phyloP scores from a whole-genome alignment of 495 filamentous ascomycete species.

The Letharia columbiana region DNA sequence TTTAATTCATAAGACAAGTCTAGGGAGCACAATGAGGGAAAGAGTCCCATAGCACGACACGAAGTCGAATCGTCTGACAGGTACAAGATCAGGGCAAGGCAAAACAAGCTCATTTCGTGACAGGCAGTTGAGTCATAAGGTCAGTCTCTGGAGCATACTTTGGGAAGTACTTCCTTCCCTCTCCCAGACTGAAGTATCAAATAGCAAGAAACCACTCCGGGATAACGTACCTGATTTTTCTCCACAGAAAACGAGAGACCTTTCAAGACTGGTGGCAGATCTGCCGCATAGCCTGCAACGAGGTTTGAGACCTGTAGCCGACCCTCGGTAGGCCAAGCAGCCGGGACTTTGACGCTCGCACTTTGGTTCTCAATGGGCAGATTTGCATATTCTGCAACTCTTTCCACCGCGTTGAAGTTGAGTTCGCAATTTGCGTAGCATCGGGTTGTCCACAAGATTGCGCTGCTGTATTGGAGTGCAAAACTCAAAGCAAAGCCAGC shows the following conservation, averaged over 20 bases:
- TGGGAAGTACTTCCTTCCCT: not conserved
- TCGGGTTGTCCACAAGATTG: constrained; percentile 41
- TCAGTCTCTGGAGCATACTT: not conserved
- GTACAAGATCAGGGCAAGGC: not conserved
- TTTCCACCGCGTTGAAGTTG: constrained; percentile 77
- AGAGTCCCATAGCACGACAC: not conserved
- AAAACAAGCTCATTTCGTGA: not conserved
- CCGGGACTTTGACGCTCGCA: constrained; percentile 52
- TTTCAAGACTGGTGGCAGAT: constrained; percentile 68
- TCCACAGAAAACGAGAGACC: constrained; percentile 63
- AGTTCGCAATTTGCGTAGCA: constrained; percentile 53
- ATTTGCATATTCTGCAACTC: constrained; percentile 71
- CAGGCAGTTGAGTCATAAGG: not conserved
- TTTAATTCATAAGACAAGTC: not conserved
- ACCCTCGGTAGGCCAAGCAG: constrained; percentile 73
- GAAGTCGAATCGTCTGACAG: not conserved
- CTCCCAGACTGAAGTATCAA: not conserved
- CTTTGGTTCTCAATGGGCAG: constrained; percentile 59
- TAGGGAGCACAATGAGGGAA: not conserved
- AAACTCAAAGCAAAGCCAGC: constrained; percentile 68
- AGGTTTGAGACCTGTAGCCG: constrained; percentile 64
- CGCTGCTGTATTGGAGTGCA: constrained; percentile 45
- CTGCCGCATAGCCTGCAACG: constrained; percentile 65
- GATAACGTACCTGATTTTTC: constrained; percentile 38
- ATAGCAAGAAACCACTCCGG: not conserved